These are phyloP conservation scores for Paxillus involutus DNA, from an alignment of 768 basidiomycete species.

Conservation along the genomic window DNA sequence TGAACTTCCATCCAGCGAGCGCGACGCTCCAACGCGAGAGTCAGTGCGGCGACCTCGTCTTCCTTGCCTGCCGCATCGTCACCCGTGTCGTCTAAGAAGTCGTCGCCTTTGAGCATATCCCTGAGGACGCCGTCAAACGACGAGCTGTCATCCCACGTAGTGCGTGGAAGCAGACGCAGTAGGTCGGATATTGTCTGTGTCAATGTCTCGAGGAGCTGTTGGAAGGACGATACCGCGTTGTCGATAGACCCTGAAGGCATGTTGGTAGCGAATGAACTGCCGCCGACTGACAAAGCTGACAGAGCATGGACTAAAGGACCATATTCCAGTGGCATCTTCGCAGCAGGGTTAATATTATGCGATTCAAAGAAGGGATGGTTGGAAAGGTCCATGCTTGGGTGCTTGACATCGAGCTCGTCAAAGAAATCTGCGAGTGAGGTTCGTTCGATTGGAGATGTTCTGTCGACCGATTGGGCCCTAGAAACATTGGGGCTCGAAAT, in stretches of 20 bases:
- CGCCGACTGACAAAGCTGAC: conserved; percentile 82
- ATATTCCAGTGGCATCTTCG: conserved; percentile 81
- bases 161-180: conserved; percentile 79
- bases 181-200: conserved; percentile 90
- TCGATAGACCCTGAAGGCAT: conserved; percentile 89
- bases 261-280: conserved; percentile 75
- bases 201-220: conserved; percentile 82
- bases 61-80: conserved; percentile 67
- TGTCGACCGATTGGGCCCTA: conserved; percentile 61
- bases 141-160: conserved; percentile 88
- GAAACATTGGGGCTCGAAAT: conserved; percentile 57
- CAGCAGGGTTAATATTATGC: conserved; percentile 68
- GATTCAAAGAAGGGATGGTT: conserved; percentile 77
- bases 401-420: conserved; percentile 61
- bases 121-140: conserved; percentile 84
- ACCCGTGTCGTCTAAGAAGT: conserved; percentile 75
- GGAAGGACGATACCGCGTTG: conserved; percentile 87
- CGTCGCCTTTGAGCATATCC: conserved; percentile 88
- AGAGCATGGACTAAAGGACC: conserved; percentile 83
- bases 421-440: conserved; percentile 64
- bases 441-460: conserved; percentile 40
- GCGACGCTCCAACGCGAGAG: conserved; percentile 81
- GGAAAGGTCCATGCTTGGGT: conserved; percentile 63
- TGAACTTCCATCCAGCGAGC: conserved; percentile 94
- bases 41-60: conserved; percentile 83